Evolutionary conservation across 1,139 yeast species (phyloP), one percentile per base, ranked within the genome.

Genomic region (Kodamaea fungicola): DNA sequence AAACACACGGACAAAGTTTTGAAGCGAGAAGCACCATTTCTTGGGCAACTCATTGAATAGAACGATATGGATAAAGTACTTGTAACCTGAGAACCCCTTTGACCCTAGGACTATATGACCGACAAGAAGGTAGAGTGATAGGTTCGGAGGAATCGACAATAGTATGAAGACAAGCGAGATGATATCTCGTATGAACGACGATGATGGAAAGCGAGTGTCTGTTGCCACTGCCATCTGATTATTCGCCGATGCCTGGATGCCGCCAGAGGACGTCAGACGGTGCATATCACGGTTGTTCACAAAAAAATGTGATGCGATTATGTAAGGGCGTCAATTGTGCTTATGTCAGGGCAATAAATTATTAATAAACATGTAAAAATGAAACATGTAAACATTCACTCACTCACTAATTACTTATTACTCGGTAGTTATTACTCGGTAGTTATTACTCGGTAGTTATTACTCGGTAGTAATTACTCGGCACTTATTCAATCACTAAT

Each of bases 31-130:
- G 4, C 25, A 30, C 37, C 37, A 38, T 22, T 22, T 24, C 9
- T 12, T n/a, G 28, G 23, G 28, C 33, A 32, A 35, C 26, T 40
- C 40, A 29, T 32, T 40, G 37, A 37, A 37, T 13, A 50, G 34
- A 5, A 65, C 55, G 24, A 59, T 50, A 33, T 64, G 57, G 12
- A 71, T 59, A 22, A 74, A 47, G 23, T 68, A 50, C 36, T 66
- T 64, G 8, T 77, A 75, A 12, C 75, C 67, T 34, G 67, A 54
- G 28, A 66, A 59, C 31, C 67, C 64, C 16, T 38, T 37, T 26
- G 69, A 63, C 3, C 76, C 76, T 34, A 71, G 57, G 13, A 69
- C 50, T 8, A 71, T 62, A 42, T 72, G 75, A 2, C 64, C 35
- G 0, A 62, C 37, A 35, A 76, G 54, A 5, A 71, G 52, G 8